Conservation (phyloP, 169 alveolate species). For the Pseudocohnilembus persalinus region DNA sequence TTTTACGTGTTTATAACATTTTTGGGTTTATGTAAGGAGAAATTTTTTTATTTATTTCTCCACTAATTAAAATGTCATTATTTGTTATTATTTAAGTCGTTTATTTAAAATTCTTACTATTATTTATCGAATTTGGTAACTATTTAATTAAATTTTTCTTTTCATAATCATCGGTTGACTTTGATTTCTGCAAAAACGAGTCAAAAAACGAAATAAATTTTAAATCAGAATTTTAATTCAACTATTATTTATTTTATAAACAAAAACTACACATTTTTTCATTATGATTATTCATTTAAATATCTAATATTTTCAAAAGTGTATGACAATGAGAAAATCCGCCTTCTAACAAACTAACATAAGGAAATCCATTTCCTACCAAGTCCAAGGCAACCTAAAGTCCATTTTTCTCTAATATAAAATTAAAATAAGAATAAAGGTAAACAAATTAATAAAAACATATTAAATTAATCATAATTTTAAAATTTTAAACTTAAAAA, state of each 20-base stretch:
- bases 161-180: too few relatives aligned
- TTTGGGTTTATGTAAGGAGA: background rate
- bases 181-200: background rate
- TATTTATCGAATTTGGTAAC: background rate
- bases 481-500: too few relatives aligned
- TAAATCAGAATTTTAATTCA: background rate
- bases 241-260: too few relatives aligned
- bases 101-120: background rate
- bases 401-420: too few relatives aligned
- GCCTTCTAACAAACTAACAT: background rate
- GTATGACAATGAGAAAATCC: background rate
- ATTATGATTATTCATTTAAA: background rate
- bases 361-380: background rate
- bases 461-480: too few relatives aligned
- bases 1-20: background rate
- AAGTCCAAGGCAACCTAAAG: background rate
- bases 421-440: too few relatives aligned
- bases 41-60: background rate
- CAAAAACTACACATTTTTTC: background rate
- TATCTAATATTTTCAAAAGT: too few relatives aligned
- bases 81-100: too few relatives aligned
- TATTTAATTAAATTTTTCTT: background rate
- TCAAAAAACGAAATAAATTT: too few relatives aligned
- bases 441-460: too few relatives aligned
- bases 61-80: background rate